Evolutionary conservation across 192 early-diverging fungal species (phyloP).

Genomic region (Rhizophagus prolifer): DNA sequence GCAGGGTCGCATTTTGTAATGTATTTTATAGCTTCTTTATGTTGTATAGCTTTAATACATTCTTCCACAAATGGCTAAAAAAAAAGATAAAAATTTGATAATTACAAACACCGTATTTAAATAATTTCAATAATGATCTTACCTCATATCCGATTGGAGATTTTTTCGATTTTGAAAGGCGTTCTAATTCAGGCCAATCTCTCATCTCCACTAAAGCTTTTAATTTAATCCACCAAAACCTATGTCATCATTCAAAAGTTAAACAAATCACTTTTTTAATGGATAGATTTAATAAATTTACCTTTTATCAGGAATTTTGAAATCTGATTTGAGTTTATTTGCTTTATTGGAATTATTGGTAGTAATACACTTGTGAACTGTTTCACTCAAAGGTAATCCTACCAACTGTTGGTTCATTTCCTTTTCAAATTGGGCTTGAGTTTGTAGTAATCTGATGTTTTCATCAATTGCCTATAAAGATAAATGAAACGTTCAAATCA

Average conservation of each 20-base stretch:
- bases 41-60: slow-evolving; percentile 73
- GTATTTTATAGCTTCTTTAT: slow-evolving; percentile 74
- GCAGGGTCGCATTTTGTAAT: slow-evolving; percentile 68
- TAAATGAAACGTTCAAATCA: too few relatives aligned
- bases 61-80: slow-evolving; percentile 75
- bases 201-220: slow-evolving; percentile 74
- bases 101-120: neutral
- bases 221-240: slow-evolving; percentile 91
- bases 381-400: slow-evolving; percentile 81
- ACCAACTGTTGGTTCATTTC: slow-evolving; percentile 64
- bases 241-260: slow-evolving; percentile 9
- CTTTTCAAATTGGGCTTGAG: slow-evolving; percentile 74
- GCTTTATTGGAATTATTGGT: slow-evolving; percentile 73
- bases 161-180: slow-evolving; percentile 70
- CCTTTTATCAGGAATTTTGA: slow-evolving; percentile 84
- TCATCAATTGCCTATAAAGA: slow-evolving; percentile 70
- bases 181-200: slow-evolving; percentile 89
- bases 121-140: neutral
- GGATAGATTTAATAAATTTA: slow-evolving; percentile 23
- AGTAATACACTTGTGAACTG: slow-evolving; percentile 75
- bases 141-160: slow-evolving; percentile 78
- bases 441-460: slow-evolving; percentile 69
- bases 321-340: slow-evolving; percentile 75
- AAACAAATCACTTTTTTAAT: too few relatives aligned
- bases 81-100: neutral